phyloP scores from a whole-genome alignment of 352 stramenopile genomes.

The Phytopythium mirpurense region DNA sequence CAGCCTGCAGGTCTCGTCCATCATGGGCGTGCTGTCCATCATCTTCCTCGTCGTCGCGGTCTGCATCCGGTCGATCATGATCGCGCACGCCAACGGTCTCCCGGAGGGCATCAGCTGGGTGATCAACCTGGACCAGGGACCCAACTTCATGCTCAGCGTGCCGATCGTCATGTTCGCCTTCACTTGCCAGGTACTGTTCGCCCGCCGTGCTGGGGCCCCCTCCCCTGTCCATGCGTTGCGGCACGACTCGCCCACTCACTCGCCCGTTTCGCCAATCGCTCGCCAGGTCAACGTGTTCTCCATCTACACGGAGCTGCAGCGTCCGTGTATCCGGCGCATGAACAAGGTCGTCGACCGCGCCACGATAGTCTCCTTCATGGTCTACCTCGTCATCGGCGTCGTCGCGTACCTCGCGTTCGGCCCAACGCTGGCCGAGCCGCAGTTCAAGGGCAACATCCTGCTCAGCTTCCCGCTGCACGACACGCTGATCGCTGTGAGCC shows the following conservation, averaged over 20 bases:
- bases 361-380: slow-evolving; percentile 60
- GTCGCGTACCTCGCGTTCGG: slow-evolving; percentile 80
- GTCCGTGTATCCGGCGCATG: slow-evolving; percentile 82
- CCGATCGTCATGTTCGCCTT: slow-evolving; percentile 89
- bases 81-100: slow-evolving; percentile 44
- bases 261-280: no score
- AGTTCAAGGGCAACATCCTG: slow-evolving; percentile 82
- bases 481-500: slow-evolving; percentile 72
- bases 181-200: slow-evolving; percentile 73
- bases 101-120: slow-evolving; percentile 65
- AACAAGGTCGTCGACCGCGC: slow-evolving; percentile 85
- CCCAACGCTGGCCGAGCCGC: slow-evolving; percentile 43
- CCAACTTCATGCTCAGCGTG: slow-evolving; percentile 83
- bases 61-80: slow-evolving; percentile 73
- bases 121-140: slow-evolving; percentile 59
- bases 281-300: slow-evolving; percentile 80
- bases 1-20: slow-evolving; percentile 82
- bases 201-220: no score
- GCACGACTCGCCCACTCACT: neutral
- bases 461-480: slow-evolving; percentile 75
- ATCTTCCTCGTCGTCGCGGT: slow-evolving; percentile 83
- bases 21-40: slow-evolving; percentile 78
- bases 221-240: neutral
- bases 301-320: slow-evolving; percentile 86
- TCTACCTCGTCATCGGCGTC: slow-evolving; percentile 77